phyloP scores from a whole-genome alignment of 768 basidiomycete genomes.

The Psilocybe subaeruginosa region DNA sequence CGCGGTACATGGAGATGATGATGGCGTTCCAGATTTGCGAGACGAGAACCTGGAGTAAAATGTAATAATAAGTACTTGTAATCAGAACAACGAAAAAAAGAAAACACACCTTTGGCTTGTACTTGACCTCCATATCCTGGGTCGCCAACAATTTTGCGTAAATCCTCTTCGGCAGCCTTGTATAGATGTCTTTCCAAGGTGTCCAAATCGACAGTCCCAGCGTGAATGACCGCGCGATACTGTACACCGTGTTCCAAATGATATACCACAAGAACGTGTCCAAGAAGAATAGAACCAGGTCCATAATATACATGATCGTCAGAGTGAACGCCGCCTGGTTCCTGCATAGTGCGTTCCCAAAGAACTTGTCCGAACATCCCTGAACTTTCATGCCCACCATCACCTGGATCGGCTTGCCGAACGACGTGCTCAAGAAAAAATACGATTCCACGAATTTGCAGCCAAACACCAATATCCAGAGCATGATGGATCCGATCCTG shows the following conservation, averaged over 20 bases:
- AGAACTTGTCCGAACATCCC: constrained; percentile 84
- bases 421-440: constrained; percentile 96
- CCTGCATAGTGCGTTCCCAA: constrained; percentile 80
- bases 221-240: constrained; percentile 84
- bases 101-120: constrained; percentile 92
- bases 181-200: constrained; percentile 98
- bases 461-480: constrained; percentile 94
- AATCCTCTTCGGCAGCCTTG: constrained; percentile 93
- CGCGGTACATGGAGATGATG: constrained; percentile 99
- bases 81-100: background rate
- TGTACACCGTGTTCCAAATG: constrained; percentile 98
- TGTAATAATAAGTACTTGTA: constrained; percentile 7
- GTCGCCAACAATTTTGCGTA: constrained; percentile 96
- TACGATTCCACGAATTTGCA: constrained; percentile 98
- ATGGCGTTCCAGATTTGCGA: constrained; percentile 99
- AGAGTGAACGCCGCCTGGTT: constrained; percentile 96
- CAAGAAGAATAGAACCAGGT: constrained; percentile 94
- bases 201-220: constrained; percentile 98
- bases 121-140: constrained; percentile 95
- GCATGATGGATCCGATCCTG: constrained; percentile 75
- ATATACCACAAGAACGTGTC: constrained; percentile 99
- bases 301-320: constrained; percentile 99
- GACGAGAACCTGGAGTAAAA: constrained; percentile 74
- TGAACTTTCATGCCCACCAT: constrained; percentile 98
- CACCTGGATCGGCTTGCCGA: constrained; percentile 89